Conservation (phyloP, 2,329 filamentous ascomycete genomes). For the Aspergillus sp. region DNA sequence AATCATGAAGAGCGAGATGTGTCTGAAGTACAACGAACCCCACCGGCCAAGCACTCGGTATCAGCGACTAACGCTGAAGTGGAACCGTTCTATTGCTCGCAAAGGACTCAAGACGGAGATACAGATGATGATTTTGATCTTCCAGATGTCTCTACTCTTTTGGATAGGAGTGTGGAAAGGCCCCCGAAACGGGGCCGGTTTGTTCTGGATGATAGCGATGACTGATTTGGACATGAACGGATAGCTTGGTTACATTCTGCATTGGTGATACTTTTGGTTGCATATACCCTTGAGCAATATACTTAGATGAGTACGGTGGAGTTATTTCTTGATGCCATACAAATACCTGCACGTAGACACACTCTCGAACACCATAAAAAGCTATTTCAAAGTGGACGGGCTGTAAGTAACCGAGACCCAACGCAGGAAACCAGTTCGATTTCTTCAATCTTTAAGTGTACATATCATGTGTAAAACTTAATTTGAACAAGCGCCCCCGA, state of each 20-base stretch:
- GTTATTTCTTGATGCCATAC: neutral
- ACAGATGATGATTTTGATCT: slow-evolving; percentile 31
- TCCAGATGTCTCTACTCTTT: slow-evolving; percentile 31
- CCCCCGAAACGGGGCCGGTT: slow-evolving; percentile 22
- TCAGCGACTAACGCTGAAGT: slow-evolving; percentile 9
- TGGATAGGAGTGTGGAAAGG: slow-evolving; percentile 21
- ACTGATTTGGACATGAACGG: slow-evolving; percentile 10
- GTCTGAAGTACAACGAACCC: slow-evolving; percentile 4
- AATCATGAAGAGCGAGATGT: slow-evolving; percentile 5
- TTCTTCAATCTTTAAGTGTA: no score
- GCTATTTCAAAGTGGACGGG: no score
- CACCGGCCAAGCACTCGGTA: slow-evolving; percentile 18
- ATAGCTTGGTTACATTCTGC: slow-evolving; percentile 12
- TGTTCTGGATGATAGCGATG: slow-evolving; percentile 33
- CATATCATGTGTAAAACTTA: no score
- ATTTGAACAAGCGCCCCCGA: no score
- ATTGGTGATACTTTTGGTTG: slow-evolving; percentile 3
- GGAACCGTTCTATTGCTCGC: slow-evolving; percentile 23
- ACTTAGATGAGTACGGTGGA: neutral
- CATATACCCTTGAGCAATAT: slow-evolving; percentile 9
- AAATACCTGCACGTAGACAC: neutral
- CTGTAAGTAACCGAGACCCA: no score
- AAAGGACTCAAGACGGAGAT: slow-evolving; percentile 20
- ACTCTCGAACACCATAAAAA: no score
- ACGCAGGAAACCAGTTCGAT: no score